These are phyloP conservation scores for Penicillium sp. DNA, from an alignment of 2,329 filamentous ascomycete genomes.

Conservation along the genomic window DNA sequence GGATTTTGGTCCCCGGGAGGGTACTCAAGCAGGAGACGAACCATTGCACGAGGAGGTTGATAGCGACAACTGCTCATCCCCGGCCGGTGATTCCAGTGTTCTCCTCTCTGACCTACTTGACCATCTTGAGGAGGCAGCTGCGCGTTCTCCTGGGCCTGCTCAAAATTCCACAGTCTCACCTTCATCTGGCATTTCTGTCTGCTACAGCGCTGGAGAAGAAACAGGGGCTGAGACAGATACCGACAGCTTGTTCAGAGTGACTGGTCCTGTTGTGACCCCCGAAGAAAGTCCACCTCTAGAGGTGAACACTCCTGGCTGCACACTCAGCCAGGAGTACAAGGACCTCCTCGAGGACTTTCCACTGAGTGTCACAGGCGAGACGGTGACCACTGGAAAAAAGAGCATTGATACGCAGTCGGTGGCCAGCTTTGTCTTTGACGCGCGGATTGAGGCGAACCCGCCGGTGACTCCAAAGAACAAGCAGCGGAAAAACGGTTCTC, in stretches of 20 bases:
- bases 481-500: not conserved
- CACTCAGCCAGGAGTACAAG: conserved; percentile 6
- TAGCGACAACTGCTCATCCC: not conserved
- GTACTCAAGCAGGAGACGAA: not conserved
- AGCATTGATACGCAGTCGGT: not conserved
- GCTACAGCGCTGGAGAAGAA: conserved; percentile 1
- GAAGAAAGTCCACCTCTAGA: not conserved
- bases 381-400: not conserved
- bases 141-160: not conserved
- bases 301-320: not conserved
- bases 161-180: not conserved
- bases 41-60: not conserved
- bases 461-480: not conserved
- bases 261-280: not conserved
- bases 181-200: not conserved
- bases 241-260: not conserved
- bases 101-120: conserved; percentile 12
- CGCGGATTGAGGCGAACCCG: not conserved
- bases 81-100: not conserved
- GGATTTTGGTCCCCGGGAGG: conserved; percentile 2
- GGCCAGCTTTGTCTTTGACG: not conserved
- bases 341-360: conserved; percentile 1
- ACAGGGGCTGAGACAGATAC: not conserved
- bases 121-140: conserved; percentile 6
- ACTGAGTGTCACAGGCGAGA: not conserved